Base-by-base conservation (phyloP, 306 rosid species). In the Ochetophila trinervis region DNA sequence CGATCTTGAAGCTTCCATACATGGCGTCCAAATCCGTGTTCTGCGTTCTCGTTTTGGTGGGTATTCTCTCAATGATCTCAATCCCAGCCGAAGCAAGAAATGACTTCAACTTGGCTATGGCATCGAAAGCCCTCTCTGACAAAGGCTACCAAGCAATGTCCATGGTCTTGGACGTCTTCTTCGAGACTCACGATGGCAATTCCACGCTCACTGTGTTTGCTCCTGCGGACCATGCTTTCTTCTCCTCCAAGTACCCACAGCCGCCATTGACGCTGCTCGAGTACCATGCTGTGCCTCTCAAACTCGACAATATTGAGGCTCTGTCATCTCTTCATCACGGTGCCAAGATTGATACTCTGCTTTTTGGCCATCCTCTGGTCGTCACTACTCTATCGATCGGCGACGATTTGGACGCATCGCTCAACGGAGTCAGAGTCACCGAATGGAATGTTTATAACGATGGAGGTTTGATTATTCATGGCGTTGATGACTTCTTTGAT, bases 261-360 rank as follows among this genome's bases (percentile, higher is more conserved):
- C 65, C 57, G 13, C 73, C 73, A 8, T 1, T 47, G 27, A 56
- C 36, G 1, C 55, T 32, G 8, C 50, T 57, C 9, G 27, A 68
- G 13, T 47, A 47, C 3, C 73, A 68, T 18, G 15, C 3, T 5
- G 62, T 57, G 14, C 58, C 49, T 8, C 24, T 47, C 9, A 42
- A 42, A 37, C 62, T 67, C 27, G 30, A 67, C 55, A 57, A 3
- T n/a, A n/a, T n/a, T n/a, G 18, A 23, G 13, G 0, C 64, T 32
- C 4, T 24, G 8, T 2, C 50, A 37, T 9, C 7, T 50, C 11
- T 66, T 15, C 0, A 6, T 18, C 49, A 14, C 9, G 53, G 62
- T 20, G 55, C 72, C 45, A 67, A 54, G 30, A 7, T 67, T 12
- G 72, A 44, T 6, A 67, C 72, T 5, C 63, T 67, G 3, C 30